These are phyloP conservation scores for Debaryomyces tyrocola DNA, from an alignment of 805 yeast genomes.

Conservation along the genomic window DNA sequence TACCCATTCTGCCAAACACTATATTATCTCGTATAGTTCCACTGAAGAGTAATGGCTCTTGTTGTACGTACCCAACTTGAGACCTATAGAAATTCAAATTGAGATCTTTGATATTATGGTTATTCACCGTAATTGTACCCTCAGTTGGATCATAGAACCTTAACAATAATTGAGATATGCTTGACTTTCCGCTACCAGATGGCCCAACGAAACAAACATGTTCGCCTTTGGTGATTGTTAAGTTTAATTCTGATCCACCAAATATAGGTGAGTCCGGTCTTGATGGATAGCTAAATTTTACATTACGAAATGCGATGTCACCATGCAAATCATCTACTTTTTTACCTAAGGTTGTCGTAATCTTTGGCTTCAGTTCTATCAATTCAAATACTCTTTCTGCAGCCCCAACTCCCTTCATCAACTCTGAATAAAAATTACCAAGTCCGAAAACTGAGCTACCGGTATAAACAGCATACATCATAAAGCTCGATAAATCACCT, in stretches of 20 bases:
- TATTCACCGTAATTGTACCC: conserved; percentile 68
- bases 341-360: conserved; percentile 64
- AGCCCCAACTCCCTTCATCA: conserved; percentile 98
- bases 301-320: conserved; percentile 60
- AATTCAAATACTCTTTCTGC: conserved; percentile 89
- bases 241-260: conserved; percentile 43
- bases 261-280: conserved; percentile 73
- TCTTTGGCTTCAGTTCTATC: conserved; percentile 72
- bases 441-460: conserved; percentile 91
- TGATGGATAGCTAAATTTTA: conserved; percentile 80
- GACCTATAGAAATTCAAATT: conserved; percentile 73
- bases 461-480: conserved; percentile 93
- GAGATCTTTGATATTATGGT: conserved; percentile 58
- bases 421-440: conserved; percentile 86
- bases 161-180: conserved; percentile 74
- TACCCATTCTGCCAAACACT: conserved; percentile 65
- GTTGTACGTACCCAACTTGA: conserved; percentile 86
- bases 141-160: conserved; percentile 77
- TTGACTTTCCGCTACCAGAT: conserved; percentile 95
- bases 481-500: conserved; percentile 88
- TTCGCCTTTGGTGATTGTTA: conserved; percentile 73
- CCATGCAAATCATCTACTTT: conserved; percentile 46
- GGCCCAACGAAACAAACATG: conserved; percentile 95
- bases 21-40: conserved; percentile 86
- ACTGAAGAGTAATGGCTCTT: conserved; percentile 86